These are phyloP conservation scores for Cercophora sp. DNA, from an alignment of 495 filamentous ascomycete genomes.

Conservation along the genomic window DNA sequence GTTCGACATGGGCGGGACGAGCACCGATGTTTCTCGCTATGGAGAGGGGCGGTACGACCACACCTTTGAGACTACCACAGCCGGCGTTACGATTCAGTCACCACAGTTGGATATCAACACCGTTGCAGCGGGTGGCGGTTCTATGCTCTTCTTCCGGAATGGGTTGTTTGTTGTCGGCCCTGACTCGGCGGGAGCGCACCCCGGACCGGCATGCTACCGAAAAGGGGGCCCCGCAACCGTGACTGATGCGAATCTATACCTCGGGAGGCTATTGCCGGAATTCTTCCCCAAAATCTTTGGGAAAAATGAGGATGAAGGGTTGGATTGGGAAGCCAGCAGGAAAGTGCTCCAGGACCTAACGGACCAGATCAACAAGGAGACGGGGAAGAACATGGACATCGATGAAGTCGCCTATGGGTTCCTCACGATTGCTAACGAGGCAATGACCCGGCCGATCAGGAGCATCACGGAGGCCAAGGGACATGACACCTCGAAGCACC, in stretches of 20 bases:
- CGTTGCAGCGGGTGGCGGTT: constrained; percentile 90
- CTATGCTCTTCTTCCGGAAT: constrained; percentile 83
- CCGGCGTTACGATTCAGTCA: constrained; percentile 90
- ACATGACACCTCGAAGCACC: constrained; percentile 84
- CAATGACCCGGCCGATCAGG: constrained; percentile 90
- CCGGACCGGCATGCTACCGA: constrained; percentile 89
- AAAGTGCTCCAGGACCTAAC: constrained; percentile 75
- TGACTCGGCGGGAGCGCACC: constrained; percentile 89
- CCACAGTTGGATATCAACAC: constrained; percentile 98
- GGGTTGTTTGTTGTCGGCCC: constrained; percentile 95
- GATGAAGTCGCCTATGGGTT: constrained; percentile 93
- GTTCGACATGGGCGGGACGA: constrained; percentile 94
- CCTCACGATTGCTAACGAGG: constrained; percentile 90
- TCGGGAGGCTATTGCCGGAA: constrained; percentile 82
- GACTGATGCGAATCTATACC: constrained; percentile 88
- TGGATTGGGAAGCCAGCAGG: constrained; percentile 75
- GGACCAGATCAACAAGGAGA: constrained; percentile 69
- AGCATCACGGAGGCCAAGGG: constrained; percentile 92
- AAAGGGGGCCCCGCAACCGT: constrained; percentile 92
- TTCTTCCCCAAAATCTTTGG: constrained; percentile 99
- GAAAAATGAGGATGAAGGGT: constrained; percentile 78
- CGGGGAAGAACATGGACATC: constrained; percentile 63
- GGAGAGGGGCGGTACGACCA: constrained; percentile 89
- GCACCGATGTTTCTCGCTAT: constrained; percentile 90
- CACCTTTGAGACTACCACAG: constrained; percentile 95